Evolutionary conservation across 2,329 filamentous ascomycete genomes (phyloP).

Genomic region (Elsinoe fawcettii): DNA sequence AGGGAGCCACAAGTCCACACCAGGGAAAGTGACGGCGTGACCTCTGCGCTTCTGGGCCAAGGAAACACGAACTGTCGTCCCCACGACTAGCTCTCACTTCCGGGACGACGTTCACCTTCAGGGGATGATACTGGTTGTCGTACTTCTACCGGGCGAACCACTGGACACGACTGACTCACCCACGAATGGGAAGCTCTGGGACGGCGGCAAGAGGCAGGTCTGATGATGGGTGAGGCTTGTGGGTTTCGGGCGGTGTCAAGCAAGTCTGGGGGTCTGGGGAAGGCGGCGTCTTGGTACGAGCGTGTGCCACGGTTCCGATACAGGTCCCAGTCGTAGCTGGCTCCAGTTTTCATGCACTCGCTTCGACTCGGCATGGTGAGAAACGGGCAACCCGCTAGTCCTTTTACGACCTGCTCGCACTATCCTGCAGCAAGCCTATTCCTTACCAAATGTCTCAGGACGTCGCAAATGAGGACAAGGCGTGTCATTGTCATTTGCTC

Average conservation of each 20-base stretch:
- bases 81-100: neutral
- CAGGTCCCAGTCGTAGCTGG: constrained; percentile 10
- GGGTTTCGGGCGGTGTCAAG: constrained; percentile 14
- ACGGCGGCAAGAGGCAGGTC: constrained; percentile 1
- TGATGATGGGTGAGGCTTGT: constrained; percentile 11
- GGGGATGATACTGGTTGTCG: constrained; percentile 6
- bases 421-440: neutral
- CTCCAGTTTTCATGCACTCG: constrained; percentile 10
- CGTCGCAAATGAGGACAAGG: neutral
- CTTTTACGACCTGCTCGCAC: constrained; percentile 4
- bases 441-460: constrained; percentile 6
- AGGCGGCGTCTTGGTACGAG: constrained; percentile 11
- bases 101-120: constrained; percentile 4
- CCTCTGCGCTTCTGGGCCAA: constrained; percentile 8
- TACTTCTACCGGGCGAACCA: neutral
- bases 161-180: neutral
- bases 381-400: constrained; percentile 10
- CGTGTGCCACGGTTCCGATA: constrained; percentile 12
- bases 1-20: constrained; percentile 9
- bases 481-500: neutral
- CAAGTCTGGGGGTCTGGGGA: constrained; percentile 9
- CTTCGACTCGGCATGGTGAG: constrained; percentile 13
- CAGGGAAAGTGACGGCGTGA: constrained; percentile 12
- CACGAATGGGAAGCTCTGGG: constrained; percentile 6
- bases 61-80: constrained; percentile 4